Evolutionary conservation across 768 basidiomycete species (phyloP), one percentile per base, ranked within the genome.

Genomic region (Leccinum aurantiacum): DNA sequence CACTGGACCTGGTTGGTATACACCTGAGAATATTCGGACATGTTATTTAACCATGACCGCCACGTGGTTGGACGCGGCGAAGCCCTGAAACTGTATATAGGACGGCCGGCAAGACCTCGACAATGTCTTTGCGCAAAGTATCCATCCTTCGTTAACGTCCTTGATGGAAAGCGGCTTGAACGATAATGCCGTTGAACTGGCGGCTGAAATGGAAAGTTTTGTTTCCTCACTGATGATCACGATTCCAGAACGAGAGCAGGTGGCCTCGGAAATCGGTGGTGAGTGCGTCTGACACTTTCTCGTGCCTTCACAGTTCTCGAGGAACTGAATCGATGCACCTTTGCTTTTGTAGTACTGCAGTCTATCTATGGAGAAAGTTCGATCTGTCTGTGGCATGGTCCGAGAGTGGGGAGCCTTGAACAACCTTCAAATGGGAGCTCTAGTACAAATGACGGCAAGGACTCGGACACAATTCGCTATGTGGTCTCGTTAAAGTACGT

Each of bases 311-410:
- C 7, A 50, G 19, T 6, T 27, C 44, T 19, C 10, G 17, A 25
- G 13, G 55, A 19, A 3, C 29, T 58, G 56, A 56, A 22, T 38
- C 56, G 48, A 54, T 60, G 49, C 49, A 41, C 11, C 31, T 49
- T 46, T 55, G 49, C 51, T 31, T 48, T 61, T 67, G 15, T 50
- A 74, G 91, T 89, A 15, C 75, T 93, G n/a, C 87, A 85, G 69
- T 90, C 90, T 25, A 93, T 93, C 65, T 93, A 93, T 66, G 91
- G 90, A 46, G 84, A 88, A 9, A 76, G 82, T 46, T 79, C 86
- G 14, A 77, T 93, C 41, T 78, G 76, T n/a, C 71, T 85, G 33
- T 91, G 87, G 85, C 76, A 72, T 53, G 77, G 80, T 29, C 65
- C 77, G 27, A 56, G 66, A 50, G 56, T 22, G 33, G 66, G 56